Evolutionary conservation across 805 yeast genomes (phyloP).

Genomic region (Sungouiella thailandica): DNA sequence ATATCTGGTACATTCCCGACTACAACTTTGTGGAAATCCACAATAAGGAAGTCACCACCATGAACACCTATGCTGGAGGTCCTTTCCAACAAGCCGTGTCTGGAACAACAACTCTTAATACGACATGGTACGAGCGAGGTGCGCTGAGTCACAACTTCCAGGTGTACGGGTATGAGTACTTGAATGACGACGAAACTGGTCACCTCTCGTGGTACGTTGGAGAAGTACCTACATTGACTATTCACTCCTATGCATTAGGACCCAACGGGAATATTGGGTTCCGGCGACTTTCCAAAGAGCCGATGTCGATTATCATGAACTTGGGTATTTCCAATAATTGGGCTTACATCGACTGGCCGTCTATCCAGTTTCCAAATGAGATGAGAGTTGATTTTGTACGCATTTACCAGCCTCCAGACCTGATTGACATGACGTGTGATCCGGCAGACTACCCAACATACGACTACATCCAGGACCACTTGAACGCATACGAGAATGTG

Average conservation of each 20-base stretch:
- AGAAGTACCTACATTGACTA: slow-evolving; percentile 58
- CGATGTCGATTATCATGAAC: slow-evolving; percentile 85
- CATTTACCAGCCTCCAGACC: slow-evolving; percentile 77
- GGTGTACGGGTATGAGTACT: slow-evolving; percentile 31
- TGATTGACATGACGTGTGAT: slow-evolving; percentile 69
- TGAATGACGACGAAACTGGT: slow-evolving; percentile 25
- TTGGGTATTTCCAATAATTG: slow-evolving; percentile 88
- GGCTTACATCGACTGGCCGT: slow-evolving; percentile 91
- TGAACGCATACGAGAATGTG: slow-evolving; percentile 59
- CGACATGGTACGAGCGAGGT: slow-evolving; percentile 30
- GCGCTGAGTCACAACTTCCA: slow-evolving; percentile 22
- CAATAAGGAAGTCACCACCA: slow-evolving; percentile 24
- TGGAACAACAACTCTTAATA: slow-evolving; percentile 30
- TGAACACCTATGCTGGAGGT: slow-evolving; percentile 36
- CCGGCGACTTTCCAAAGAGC: slow-evolving; percentile 82
- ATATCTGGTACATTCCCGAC: slow-evolving; percentile 40
- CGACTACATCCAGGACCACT: slow-evolving; percentile 73
- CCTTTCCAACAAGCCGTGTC: slow-evolving; percentile 37
- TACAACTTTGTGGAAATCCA: slow-evolving; percentile 28
- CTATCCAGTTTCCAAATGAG: slow-evolving; percentile 69
- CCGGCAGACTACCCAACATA: slow-evolving; percentile 81
- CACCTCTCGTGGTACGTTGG: slow-evolving; percentile 33
- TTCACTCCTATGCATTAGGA: slow-evolving; percentile 69
- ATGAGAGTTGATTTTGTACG: slow-evolving; percentile 83
- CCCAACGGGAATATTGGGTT: slow-evolving; percentile 89